Evolutionary conservation across 108 stramenopile species (phyloP).

Genomic region (Nitzschia palea): DNA sequence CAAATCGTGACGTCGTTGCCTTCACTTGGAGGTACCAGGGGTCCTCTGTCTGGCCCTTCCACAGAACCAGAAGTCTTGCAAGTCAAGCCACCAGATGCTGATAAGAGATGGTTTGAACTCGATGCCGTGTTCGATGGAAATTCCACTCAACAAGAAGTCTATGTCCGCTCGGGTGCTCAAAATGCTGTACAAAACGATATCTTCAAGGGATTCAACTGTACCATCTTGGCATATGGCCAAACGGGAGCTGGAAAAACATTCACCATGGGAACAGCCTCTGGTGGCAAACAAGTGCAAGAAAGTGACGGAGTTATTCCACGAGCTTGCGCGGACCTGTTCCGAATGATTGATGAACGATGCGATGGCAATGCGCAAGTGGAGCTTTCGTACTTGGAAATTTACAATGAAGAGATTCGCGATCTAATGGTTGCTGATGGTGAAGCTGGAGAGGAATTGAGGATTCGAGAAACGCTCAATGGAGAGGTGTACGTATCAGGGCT

Average conservation of each 20-base stretch:
- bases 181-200: constrained; percentile 91
- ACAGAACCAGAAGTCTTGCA: constrained; percentile 53
- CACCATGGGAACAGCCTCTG: constrained; percentile 86
- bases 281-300: constrained; percentile 9
- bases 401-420: constrained; percentile 98
- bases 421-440: constrained; percentile 65
- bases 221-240: constrained; percentile 98
- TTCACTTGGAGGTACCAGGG: neutral
- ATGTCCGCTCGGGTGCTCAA: constrained; percentile 85
- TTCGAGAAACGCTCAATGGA: constrained; percentile 55
- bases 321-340: constrained; percentile 91
- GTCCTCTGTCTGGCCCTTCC: neutral
- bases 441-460: constrained; percentile 44
- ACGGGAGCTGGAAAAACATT: constrained; percentile 85
- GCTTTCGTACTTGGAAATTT: constrained; percentile 97
- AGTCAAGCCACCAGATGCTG: constrained; percentile 42
- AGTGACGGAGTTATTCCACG: constrained; percentile 92
- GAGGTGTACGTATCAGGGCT: constrained; percentile 72
- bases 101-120: constrained; percentile 89
- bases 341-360: constrained; percentile 52
- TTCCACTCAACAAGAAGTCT: constrained; percentile 86
- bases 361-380: constrained; percentile 91
- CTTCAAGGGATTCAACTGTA: constrained; percentile 97
- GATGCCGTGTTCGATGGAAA: constrained; percentile 91
- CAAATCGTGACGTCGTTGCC: constrained; percentile 39